phyloP scores from a whole-genome alignment of 805 yeast species.

The Huiozyma naganishii region DNA sequence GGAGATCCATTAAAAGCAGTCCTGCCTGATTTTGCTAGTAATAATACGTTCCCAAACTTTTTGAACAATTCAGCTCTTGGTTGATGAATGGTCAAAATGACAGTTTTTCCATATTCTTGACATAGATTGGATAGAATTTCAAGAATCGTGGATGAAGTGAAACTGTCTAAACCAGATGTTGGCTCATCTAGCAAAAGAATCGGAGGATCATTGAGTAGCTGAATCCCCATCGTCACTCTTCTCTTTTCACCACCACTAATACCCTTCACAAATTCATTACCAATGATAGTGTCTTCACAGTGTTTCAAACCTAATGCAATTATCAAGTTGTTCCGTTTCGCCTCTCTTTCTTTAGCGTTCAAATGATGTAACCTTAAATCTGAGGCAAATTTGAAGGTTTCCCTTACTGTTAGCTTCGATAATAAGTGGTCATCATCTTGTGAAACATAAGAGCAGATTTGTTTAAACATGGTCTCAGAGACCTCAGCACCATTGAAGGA shows the following conservation, averaged over 20 bases:
- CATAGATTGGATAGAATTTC: conserved; percentile 49
- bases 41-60: conserved; percentile 57
- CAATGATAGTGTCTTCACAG: conserved; percentile 67
- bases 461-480: conserved; percentile 27
- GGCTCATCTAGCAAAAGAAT: conserved; percentile 76
- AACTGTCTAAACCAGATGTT: conserved; percentile 77
- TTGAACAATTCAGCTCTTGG: conserved; percentile 60
- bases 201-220: conserved; percentile 60
- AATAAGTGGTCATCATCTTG: conserved; percentile 71
- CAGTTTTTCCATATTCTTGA: conserved; percentile 45
- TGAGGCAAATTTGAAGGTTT: conserved; percentile 66
- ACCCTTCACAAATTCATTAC: conserved; percentile 50
- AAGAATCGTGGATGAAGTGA: conserved; percentile 62
- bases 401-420: conserved; percentile 64
- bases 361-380: conserved; percentile 45
- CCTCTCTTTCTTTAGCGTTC: conserved; percentile 33
- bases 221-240: conserved; percentile 73
- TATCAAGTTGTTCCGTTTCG: conserved; percentile 46
- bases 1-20: conserved; percentile 60
- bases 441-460: conserved; percentile 62
- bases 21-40: conserved; percentile 62
- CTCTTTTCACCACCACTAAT: conserved; percentile 88
- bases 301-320: conserved; percentile 59
- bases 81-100: conserved; percentile 73
- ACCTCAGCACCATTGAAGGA: conserved; percentile 33